Conservation (phyloP, 768 basidiomycete species). For the Clitopilus hobsonii region DNA sequence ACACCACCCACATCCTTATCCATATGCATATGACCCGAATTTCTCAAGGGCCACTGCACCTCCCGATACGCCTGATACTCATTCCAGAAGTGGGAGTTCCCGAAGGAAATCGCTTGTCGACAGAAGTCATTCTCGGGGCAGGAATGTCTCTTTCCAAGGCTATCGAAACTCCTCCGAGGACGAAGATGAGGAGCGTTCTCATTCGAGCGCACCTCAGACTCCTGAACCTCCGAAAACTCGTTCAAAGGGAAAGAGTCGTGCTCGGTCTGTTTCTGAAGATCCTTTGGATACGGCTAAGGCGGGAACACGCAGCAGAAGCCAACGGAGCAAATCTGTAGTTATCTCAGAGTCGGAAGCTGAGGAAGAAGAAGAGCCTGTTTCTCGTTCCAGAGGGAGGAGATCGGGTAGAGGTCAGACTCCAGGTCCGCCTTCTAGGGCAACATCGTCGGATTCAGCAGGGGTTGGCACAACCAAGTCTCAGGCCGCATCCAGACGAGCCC, state of each 20-base stretch:
- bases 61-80: conserved; percentile 42
- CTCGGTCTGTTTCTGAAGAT: neutral
- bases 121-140: conserved; percentile 49
- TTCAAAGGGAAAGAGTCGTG: neutral
- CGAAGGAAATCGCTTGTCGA: conserved; percentile 34
- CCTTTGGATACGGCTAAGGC: neutral
- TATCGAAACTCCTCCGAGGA: neutral
- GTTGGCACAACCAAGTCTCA: neutral
- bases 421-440: neutral
- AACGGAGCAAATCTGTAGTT: neutral
- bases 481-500: neutral
- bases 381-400: neutral
- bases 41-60: conserved; percentile 45
- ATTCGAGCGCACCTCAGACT: neutral
- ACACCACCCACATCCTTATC: conserved; percentile 31
- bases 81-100: conserved; percentile 21
- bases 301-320: neutral
- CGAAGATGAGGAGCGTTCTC: neutral
- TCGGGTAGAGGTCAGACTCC: neutral
- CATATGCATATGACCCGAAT: conserved; percentile 37
- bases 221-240: conserved; percentile 4
- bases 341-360: neutral
- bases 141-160: conserved; percentile 48
- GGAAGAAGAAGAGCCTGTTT: neutral
- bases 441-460: neutral